Evolutionary conservation across 805 yeast genomes (phyloP).

Genomic region (Cyberlindnera lachancei): DNA sequence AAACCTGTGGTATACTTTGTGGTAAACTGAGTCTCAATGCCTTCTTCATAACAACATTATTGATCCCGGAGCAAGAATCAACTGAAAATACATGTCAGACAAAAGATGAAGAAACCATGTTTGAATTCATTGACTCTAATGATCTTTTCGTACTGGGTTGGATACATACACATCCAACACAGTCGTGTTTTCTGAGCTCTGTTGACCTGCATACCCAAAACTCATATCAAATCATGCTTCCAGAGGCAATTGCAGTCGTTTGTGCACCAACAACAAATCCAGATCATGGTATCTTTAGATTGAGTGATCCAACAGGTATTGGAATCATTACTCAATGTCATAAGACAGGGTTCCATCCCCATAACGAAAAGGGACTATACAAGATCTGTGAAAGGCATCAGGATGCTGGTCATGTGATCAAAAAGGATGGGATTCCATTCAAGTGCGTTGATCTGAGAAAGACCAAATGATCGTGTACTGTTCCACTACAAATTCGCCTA

Average conservation of each 20-base stretch:
- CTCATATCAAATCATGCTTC: conserved; percentile 61
- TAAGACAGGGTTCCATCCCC: conserved; percentile 53
- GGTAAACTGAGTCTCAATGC: conserved; percentile 57
- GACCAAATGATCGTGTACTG: too few species aligned
- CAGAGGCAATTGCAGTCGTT: conserved; percentile 63
- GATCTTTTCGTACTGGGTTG: conserved; percentile 62
- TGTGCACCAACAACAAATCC: conserved; percentile 48
- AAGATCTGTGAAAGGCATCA: conserved; percentile 32
- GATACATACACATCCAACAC: conserved; percentile 74
- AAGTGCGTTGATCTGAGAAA: conserved; percentile 40
- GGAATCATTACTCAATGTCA: conserved; percentile 45
- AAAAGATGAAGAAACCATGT: conserved; percentile 49
- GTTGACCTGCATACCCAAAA: conserved; percentile 64
- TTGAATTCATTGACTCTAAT: conserved; percentile 45
- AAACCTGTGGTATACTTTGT: conserved; percentile 62
- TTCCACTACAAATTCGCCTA: too few species aligned
- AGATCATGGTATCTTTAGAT: conserved; percentile 43
- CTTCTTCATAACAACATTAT: conserved; percentile 52
- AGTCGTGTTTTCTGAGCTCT: conserved; percentile 60
- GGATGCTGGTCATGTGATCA: conserved; percentile 41
- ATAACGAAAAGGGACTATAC: conserved; percentile 43
- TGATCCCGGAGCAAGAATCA: conserved; percentile 57
- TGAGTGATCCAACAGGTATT: conserved; percentile 61
- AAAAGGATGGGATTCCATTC: conserved; percentile 39
- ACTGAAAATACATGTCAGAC: conserved; percentile 59